These are phyloP conservation scores for Gossypium aridum DNA, from an alignment of 441 rosid species.

Conservation along the genomic window DNA sequence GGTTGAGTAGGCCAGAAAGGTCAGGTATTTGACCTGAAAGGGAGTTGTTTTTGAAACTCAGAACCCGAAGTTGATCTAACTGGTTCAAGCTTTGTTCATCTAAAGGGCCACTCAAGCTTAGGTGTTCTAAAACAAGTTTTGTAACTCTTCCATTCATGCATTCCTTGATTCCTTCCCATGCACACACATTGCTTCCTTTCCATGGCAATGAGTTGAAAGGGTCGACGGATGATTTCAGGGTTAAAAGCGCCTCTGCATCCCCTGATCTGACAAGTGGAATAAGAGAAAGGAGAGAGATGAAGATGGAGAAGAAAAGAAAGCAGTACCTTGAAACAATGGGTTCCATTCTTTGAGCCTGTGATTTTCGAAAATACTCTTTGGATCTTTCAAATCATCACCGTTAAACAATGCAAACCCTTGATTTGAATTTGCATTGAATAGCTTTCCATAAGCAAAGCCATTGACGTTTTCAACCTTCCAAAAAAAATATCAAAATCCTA, in stretches of 20 bases:
- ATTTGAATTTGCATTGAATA: background rate
- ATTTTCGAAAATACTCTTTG: background rate
- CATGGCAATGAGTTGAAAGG: constrained; percentile 51
- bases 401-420: background rate
- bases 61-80: constrained; percentile 71
- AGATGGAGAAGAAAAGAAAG: constrained; percentile 17
- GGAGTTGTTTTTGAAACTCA: constrained; percentile 79
- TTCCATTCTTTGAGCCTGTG: constrained; percentile 14
- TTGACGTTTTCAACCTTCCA: background rate
- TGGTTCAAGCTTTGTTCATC: constrained; percentile 39
- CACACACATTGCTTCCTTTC: constrained; percentile 58
- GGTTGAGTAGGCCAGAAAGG: constrained; percentile 54
- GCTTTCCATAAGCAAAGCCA: background rate
- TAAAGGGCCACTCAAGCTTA: constrained; percentile 55
- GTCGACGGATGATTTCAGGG: constrained; percentile 63
- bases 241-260: constrained; percentile 59
- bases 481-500: background rate
- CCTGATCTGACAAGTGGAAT: constrained; percentile 43
- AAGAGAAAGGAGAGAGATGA: constrained; percentile 23
- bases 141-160: constrained; percentile 71
- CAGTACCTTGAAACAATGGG: constrained; percentile 28
- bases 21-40: constrained; percentile 66
- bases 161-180: constrained; percentile 68
- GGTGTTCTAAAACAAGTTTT: constrained; percentile 69
- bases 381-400: constrained; percentile 3